These are phyloP conservation scores for Eucalyptus camaldulensis DNA, from an alignment of 345 rosid genomes.

Conservation along the genomic window DNA sequence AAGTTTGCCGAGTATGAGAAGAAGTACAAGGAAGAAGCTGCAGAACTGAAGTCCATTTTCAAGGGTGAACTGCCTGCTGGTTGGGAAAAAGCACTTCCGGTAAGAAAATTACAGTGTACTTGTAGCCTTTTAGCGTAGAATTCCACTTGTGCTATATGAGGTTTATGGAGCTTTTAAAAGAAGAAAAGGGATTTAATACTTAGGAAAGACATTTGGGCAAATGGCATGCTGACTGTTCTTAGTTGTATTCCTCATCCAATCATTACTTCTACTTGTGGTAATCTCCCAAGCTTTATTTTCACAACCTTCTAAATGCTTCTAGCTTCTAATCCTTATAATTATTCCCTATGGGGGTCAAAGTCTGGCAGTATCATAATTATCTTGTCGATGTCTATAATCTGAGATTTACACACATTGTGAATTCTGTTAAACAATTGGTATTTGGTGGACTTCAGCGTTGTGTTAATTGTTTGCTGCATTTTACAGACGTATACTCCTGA, in stretches of 20 bases:
- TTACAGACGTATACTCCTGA: constrained; percentile 79
- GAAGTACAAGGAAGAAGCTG: constrained; percentile 89
- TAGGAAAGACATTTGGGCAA: neutral
- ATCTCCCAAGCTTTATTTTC: neutral
- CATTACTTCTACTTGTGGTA: neutral
- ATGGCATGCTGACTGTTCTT: neutral
- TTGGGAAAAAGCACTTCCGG: constrained; percentile 94
- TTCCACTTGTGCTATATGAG: neutral
- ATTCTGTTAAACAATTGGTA: neutral
- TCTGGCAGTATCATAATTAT: neutral
- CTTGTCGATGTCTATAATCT: neutral
- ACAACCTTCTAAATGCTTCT: neutral
- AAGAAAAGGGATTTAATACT: neutral
- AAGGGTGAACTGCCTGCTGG: constrained; percentile 78
- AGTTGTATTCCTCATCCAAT: neutral
- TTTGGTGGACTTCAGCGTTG: neutral
- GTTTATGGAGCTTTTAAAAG: neutral
- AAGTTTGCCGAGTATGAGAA: constrained; percentile 77
- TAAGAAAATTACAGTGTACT: constrained; percentile 10
- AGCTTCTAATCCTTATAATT: neutral
- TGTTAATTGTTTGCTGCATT: neutral
- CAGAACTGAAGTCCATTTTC: constrained; percentile 71
- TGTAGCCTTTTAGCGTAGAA: neutral
- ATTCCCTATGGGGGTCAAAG: neutral
- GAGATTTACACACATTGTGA: neutral